Evolutionary conservation across 225 moss, liverwort and hornwort genomes (phyloP).

Genomic region (Physcomitrellopsis africana): DNA sequence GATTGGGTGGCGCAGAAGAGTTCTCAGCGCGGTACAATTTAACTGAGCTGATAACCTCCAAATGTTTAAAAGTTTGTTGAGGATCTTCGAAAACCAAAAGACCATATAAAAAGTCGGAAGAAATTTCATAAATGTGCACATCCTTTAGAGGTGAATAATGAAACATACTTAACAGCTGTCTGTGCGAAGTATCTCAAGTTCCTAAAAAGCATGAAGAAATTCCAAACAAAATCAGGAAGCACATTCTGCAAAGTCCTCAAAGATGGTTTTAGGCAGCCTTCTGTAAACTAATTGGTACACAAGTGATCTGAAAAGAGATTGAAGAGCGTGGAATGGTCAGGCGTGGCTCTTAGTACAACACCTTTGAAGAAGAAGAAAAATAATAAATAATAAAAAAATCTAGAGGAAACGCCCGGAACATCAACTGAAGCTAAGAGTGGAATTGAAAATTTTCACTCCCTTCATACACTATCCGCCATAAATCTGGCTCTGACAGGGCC

Average conservation of each 20-base stretch:
- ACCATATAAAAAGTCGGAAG: background rate
- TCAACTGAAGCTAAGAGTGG: background rate
- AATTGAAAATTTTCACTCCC: no score
- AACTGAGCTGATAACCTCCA: background rate
- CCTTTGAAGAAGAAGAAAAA: background rate
- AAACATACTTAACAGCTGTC: conserved; percentile 1
- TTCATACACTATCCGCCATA: background rate
- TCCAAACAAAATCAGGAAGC: background rate
- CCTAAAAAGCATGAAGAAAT: background rate
- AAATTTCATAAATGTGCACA: no score
- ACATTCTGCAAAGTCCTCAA: background rate
- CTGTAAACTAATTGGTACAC: background rate
- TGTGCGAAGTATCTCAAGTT: background rate
- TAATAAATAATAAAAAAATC: background rate
- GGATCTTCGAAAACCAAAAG: conserved; percentile 1
- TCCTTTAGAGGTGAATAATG: background rate
- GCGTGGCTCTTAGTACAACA: conserved; percentile 9
- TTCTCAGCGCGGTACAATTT: background rate
- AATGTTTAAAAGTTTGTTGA: background rate
- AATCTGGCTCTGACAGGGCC: no score
- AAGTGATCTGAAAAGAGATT: background rate
- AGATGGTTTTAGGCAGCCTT: background rate
- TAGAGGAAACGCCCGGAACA: background rate
- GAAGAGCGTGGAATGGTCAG: background rate
- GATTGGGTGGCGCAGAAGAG: background rate